A percentile compares a stretch with the other conserved stretches of the same genome.
Conservation (phyloP, 2,329 filamentous ascomycete species). For the Acrodontium crateriforme region DNA sequence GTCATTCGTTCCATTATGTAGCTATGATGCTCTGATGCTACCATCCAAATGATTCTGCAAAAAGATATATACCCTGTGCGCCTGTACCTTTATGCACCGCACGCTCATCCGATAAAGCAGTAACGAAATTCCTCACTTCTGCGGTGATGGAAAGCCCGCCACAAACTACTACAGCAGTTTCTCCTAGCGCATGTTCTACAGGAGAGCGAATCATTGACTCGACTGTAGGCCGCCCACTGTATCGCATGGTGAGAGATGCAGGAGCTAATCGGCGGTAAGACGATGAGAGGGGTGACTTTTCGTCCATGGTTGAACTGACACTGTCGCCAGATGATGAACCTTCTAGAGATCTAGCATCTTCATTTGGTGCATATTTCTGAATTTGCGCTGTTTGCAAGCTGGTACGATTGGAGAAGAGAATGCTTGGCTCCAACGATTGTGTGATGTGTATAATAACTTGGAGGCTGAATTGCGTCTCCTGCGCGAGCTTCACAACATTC, state of each 20-base stretch:
- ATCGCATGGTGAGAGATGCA: slow-evolving; percentile 18
- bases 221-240: slow-evolving; percentile 39
- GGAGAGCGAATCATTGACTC: slow-evolving; percentile 39
- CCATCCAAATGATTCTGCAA: slow-evolving; percentile 44
- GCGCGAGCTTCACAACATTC: slow-evolving; percentile 6
- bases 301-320: slow-evolving; percentile 19
- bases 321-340: too few species aligned
- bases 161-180: slow-evolving; percentile 50
- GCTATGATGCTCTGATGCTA: too few species aligned
- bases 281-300: slow-evolving; percentile 8
- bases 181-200: slow-evolving; percentile 45
- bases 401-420: too few species aligned
- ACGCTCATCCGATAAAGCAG: slow-evolving; percentile 46
- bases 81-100: slow-evolving; percentile 55
- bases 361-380: too few species aligned
- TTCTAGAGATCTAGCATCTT: too few species aligned
- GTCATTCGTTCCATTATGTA: too few species aligned
- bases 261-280: background rate
- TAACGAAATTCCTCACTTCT: slow-evolving; percentile 42
- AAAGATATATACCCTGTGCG: slow-evolving; percentile 49
- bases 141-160: slow-evolving; percentile 42
- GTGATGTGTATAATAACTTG: slow-evolving; percentile 43
- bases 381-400: too few species aligned
- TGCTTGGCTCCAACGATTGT: slow-evolving; percentile 2
- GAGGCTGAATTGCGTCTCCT: slow-evolving; percentile 27